Conservation (phyloP, 148 eudicot genomes). For the Fagopyrum esculentum region DNA sequence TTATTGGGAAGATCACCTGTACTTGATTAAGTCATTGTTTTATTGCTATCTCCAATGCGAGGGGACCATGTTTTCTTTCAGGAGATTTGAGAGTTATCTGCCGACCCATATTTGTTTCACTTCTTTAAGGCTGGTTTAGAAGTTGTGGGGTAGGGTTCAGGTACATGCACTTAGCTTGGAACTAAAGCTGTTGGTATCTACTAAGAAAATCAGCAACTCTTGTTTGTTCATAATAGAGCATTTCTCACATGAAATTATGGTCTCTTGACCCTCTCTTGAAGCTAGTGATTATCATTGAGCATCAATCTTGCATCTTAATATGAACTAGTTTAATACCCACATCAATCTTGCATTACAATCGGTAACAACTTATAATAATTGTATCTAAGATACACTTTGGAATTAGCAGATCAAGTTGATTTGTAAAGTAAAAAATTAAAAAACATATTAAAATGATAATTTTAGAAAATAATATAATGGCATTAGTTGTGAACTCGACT, state of each 20-base stretch:
- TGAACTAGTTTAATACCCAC: not conserved
- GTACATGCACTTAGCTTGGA: not conserved
- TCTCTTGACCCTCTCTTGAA: not conserved
- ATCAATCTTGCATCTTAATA: not conserved
- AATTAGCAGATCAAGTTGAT: too few relatives aligned
- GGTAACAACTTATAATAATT: too few relatives aligned
- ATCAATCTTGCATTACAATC: too few relatives aligned
- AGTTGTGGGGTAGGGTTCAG: not conserved
- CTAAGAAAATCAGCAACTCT: not conserved
- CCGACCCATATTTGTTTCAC: not conserved
- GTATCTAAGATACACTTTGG: too few relatives aligned
- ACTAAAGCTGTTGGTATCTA: not conserved
- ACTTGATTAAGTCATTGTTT: not conserved
- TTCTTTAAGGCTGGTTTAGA: not conserved
- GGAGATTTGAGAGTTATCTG: not conserved
- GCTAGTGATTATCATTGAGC: not conserved
- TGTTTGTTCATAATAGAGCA: not conserved
- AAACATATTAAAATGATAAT: too few relatives aligned
- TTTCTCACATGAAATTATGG: not conserved
- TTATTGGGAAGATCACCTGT: not conserved
- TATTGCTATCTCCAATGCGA: not conserved
- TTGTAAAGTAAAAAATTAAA: too few relatives aligned
- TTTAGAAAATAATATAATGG: too few relatives aligned
- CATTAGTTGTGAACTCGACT: too few relatives aligned
- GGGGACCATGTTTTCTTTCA: constrained; percentile 1